Percentiles rank a stretch among this genome's conserved stretches.
Conservation (phyloP, 805 yeast genomes). For the Ogataea naganishii region DNA sequence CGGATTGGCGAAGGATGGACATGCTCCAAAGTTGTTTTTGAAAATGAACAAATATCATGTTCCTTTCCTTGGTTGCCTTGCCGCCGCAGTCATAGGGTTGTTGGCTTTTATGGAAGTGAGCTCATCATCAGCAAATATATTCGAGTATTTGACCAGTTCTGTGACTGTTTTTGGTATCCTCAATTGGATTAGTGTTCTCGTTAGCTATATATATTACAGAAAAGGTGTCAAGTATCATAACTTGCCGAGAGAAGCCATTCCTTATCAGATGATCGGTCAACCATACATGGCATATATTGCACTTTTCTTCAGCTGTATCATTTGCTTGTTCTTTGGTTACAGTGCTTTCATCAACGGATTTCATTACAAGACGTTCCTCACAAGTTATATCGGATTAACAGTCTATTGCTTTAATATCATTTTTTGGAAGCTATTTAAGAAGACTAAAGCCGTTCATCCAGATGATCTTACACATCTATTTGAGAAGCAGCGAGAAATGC, state of each 20-base stretch:
- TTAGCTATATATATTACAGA: conserved; percentile 8
- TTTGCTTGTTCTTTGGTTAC: conserved; percentile 13
- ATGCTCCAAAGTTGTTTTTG: conserved; percentile 59
- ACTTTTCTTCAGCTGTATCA: conserved; percentile 5
- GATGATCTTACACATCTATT: too few species aligned
- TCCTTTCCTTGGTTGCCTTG: conserved; percentile 6
- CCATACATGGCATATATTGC: conserved; percentile 11
- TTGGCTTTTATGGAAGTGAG: conserved; percentile 8
- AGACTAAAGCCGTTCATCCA: conserved; percentile 33
- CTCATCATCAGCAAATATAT: conserved; percentile 6
- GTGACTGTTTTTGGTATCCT: conserved; percentile 13
- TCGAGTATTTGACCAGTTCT: conserved; percentile 11
- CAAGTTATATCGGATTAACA: conserved; percentile 13
- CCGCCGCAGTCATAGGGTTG: conserved; percentile 9
- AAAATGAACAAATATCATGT: too few species aligned
- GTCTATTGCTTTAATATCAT: conserved; percentile 34
- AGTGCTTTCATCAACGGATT: conserved; percentile 9
- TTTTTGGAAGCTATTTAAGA: conserved; percentile 27
- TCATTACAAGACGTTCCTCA: conserved; percentile 9
- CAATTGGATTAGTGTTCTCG: conserved; percentile 11
- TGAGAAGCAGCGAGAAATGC: too few species aligned
- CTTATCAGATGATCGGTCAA: conserved; percentile 12
- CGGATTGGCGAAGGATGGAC: conserved; percentile 59
- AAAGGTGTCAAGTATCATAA: conserved; percentile 8
- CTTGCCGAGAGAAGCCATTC: conserved; percentile 10